phyloP scores from a whole-genome alignment of 2,329 filamentous ascomycete species.

The Endocalyx cinctus region DNA sequence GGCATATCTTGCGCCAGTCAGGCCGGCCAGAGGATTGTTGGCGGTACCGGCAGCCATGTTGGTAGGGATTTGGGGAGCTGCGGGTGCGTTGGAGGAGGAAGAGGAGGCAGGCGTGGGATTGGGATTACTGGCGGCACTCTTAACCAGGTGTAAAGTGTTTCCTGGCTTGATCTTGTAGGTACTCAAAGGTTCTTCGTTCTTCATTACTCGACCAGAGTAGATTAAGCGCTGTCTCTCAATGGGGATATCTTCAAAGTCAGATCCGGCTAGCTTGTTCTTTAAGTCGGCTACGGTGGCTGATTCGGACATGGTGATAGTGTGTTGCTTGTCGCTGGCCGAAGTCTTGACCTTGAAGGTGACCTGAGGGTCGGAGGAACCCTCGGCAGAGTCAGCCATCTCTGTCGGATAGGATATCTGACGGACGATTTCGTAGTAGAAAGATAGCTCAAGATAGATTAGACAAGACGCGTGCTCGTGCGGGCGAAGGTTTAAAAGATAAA shows the following conservation, averaged over 20 bases:
- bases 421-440: not conserved
- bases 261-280: slow-evolving; percentile 78
- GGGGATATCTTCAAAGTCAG: slow-evolving; percentile 82
- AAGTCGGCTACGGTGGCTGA: slow-evolving; percentile 77
- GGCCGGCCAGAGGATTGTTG: slow-evolving; percentile 82
- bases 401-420: slow-evolving; percentile 1
- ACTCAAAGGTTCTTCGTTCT: slow-evolving; percentile 81
- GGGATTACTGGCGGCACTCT: slow-evolving; percentile 86
- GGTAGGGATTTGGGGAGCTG: slow-evolving; percentile 58
- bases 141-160: slow-evolving; percentile 94
- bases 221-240: slow-evolving; percentile 89
- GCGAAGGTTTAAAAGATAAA: too few relatives aligned
- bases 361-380: slow-evolving; percentile 61
- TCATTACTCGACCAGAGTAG: slow-evolving; percentile 95
- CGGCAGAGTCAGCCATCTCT: slow-evolving; percentile 62
- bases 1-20: slow-evolving; percentile 91
- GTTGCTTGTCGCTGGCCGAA: slow-evolving; percentile 85
- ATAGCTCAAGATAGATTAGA: too few relatives aligned
- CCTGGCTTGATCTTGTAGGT: slow-evolving; percentile 94
- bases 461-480: too few relatives aligned
- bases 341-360: slow-evolving; percentile 97
- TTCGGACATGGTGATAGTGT: slow-evolving; percentile 73
- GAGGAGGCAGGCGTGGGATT: slow-evolving; percentile 37
- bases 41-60: slow-evolving; percentile 80
- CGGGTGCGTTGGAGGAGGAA: slow-evolving; percentile 36